Conservation (phyloP, 345 rosid species). For the Heritiera fomes region DNA sequence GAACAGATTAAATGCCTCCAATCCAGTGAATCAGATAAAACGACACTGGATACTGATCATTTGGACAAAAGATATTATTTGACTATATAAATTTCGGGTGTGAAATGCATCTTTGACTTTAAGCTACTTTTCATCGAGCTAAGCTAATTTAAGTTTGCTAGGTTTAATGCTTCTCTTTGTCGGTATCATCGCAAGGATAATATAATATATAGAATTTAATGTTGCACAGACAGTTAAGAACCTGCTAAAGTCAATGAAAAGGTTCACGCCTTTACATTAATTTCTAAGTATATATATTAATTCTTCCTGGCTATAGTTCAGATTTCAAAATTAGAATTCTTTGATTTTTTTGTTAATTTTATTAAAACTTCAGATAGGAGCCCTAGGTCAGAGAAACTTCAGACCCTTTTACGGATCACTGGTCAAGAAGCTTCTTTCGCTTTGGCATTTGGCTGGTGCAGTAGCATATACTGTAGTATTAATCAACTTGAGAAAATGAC, state of each 20-base stretch:
- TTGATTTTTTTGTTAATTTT: background rate
- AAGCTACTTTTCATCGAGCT: background rate
- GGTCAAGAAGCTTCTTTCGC: background rate
- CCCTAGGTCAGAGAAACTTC: background rate
- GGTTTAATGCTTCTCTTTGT: background rate
- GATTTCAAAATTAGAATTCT: background rate
- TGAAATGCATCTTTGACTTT: constrained; percentile 10
- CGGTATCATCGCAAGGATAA: background rate
- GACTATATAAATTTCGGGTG: background rate
- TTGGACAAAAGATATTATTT: background rate
- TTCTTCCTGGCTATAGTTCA: background rate
- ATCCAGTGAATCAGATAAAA: background rate
- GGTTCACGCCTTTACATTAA: background rate
- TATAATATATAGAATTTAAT: background rate
- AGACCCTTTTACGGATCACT: background rate
- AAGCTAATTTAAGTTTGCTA: background rate
- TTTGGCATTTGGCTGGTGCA: background rate
- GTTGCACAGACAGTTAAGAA: background rate
- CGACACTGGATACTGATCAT: background rate
- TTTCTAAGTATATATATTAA: background rate
- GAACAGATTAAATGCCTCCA: too few species aligned
- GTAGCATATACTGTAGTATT: background rate
- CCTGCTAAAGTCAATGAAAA: constrained; percentile 9
- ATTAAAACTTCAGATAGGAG: background rate
- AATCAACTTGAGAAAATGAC: background rate